phyloP scores from a whole-genome alignment of 1,284 basidiomycete species.

The Cryptococcus neoformans region DNA sequence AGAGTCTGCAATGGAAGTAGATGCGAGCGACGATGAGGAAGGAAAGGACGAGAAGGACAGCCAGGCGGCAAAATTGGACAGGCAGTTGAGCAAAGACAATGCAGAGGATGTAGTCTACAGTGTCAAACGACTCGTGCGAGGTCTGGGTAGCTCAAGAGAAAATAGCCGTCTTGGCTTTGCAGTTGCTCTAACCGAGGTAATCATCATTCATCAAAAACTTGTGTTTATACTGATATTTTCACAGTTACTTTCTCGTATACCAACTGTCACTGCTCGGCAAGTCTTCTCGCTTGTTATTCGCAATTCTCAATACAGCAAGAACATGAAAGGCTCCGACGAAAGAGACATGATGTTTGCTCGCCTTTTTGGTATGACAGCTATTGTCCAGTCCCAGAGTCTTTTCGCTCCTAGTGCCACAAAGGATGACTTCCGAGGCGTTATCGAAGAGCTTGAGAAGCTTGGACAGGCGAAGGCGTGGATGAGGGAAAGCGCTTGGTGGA shows the following conservation, averaged over 20 bases:
- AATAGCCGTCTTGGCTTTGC: constrained; percentile 92
- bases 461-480: constrained; percentile 88
- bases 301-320: constrained; percentile 63
- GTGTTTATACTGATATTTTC: constrained; percentile 4
- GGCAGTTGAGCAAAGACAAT: constrained; percentile 58
- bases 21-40: constrained; percentile 52
- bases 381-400: constrained; percentile 77
- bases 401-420: constrained; percentile 60
- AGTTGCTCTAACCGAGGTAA: constrained; percentile 89
- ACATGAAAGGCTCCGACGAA: constrained; percentile 84
- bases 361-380: constrained; percentile 79
- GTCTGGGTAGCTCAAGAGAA: constrained; percentile 86
- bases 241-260: constrained; percentile 75
- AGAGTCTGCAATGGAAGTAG: constrained; percentile 46
- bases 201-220: constrained; percentile 30
- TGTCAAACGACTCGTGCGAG: constrained; percentile 75
- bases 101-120: constrained; percentile 87
- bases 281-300: constrained; percentile 70
- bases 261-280: constrained; percentile 72
- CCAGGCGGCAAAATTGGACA: constrained; percentile 45
- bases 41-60: constrained; percentile 50
- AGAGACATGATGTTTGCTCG: constrained; percentile 89
- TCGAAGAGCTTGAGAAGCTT: constrained; percentile 65
- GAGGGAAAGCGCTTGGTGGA: constrained; percentile 87
- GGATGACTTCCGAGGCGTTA: constrained; percentile 61